phyloP scores from a whole-genome alignment of 257 asterid species.

The Primulina tabacum region DNA sequence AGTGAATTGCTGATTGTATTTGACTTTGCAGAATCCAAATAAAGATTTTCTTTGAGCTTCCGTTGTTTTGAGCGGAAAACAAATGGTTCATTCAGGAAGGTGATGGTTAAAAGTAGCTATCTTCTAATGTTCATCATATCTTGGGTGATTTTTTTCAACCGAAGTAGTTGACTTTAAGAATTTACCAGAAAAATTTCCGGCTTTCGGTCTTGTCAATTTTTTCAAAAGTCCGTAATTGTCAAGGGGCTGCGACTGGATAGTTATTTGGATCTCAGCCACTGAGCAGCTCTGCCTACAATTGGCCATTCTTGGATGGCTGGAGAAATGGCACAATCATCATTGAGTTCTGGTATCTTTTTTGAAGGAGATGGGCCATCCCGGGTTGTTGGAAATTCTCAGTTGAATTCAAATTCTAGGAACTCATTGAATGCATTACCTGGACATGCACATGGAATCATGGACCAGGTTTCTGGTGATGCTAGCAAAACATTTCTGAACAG shows the following conservation, averaged over 20 bases:
- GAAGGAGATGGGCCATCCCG: conserved; percentile 79
- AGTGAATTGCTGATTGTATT: conserved; percentile 19
- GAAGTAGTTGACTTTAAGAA: conserved; percentile 8
- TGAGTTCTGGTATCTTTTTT: conserved; percentile 75
- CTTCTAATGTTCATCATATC: background rate
- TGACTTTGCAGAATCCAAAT: conserved; percentile 24
- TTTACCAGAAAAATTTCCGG: conserved; percentile 6
- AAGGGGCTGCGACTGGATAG: conserved; percentile 38
- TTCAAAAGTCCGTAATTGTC: background rate
- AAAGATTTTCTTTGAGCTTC: conserved; percentile 11
- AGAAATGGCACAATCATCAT: conserved; percentile 75
- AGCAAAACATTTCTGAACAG: conserved; percentile 61
- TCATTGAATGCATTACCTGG: conserved; percentile 58
- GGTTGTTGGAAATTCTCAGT: conserved; percentile 60
- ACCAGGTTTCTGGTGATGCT: conserved; percentile 58
- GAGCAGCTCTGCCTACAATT: conserved; percentile 49
- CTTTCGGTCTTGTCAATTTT: conserved; percentile 1
- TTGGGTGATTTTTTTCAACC: conserved; percentile 14
- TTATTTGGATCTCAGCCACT: conserved; percentile 37
- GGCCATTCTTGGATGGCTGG: conserved; percentile 70
- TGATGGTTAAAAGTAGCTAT: conserved; percentile 15
- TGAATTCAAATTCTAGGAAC: conserved; percentile 69
- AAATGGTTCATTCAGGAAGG: conserved; percentile 11
- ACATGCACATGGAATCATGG: conserved; percentile 47
- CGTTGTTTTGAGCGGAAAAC: conserved; percentile 5